Evolutionary conservation across 139 green algal genomes (phyloP).

Genomic region (Volvox reticuliferus): DNA sequence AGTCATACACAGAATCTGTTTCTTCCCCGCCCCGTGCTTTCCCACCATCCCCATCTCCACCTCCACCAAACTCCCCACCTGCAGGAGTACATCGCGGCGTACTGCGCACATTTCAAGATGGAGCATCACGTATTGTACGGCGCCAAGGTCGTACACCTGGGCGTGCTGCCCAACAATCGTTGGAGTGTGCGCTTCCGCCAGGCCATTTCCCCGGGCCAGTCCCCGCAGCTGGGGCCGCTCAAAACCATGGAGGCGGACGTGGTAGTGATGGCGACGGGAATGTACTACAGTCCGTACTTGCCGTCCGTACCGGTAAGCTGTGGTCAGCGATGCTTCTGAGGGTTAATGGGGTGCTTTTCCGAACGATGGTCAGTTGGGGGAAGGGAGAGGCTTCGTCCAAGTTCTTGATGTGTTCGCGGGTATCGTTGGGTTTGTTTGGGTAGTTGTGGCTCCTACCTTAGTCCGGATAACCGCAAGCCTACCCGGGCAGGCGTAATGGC

Average conservation of each 20-base stretch:
- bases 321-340: no score
- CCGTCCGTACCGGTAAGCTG: conserved; percentile 21
- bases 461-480: no score
- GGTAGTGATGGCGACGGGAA: conserved; percentile 44
- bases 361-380: no score
- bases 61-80: background rate
- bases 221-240: background rate
- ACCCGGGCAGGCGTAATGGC: no score
- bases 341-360: no score
- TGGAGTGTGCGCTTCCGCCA: conserved; percentile 27
- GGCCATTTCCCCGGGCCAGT: background rate
- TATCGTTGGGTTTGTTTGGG: no score
- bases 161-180: background rate
- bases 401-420: no score
- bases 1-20: no score
- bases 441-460: no score
- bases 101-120: conserved; percentile 14
- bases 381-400: no score
- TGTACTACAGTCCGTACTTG: conserved; percentile 42
- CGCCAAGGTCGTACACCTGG: conserved; percentile 12
- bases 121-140: conserved; percentile 27
- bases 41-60: no score
- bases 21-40: no score
- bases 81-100: conserved; percentile 34
- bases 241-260: conserved; percentile 43